Evolutionary conservation across 2,329 filamentous ascomycete species (phyloP).

Genomic region (Bipolaris zeicola): DNA sequence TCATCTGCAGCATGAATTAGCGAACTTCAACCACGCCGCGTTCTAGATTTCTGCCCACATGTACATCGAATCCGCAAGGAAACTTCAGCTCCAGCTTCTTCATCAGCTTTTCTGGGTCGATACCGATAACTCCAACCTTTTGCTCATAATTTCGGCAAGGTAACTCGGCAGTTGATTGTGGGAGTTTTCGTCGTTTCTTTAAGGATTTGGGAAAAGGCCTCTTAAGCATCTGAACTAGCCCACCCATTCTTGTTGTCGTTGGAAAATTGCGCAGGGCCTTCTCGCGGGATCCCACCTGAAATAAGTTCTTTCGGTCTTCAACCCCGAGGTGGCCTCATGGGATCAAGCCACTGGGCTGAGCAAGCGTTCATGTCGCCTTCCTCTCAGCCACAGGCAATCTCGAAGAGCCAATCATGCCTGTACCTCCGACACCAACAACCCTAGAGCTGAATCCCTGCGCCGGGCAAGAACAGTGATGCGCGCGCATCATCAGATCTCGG

Average conservation of each 20-base stretch:
- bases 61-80: neutral
- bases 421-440: neutral
- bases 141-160: neutral
- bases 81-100: constrained; percentile 1
- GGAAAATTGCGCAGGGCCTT: neutral
- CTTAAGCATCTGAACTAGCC: neutral
- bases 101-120: constrained; percentile 7
- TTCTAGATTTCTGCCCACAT: neutral
- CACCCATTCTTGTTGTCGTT: neutral
- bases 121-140: neutral
- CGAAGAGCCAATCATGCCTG: neutral
- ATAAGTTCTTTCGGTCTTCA: neutral
- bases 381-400: neutral
- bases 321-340: neutral
- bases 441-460: neutral
- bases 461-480: neutral
- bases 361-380: neutral
- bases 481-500: neutral
- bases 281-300: neutral
- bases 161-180: too few relatives aligned
- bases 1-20: constrained; percentile 10
- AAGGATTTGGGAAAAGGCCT: neutral
- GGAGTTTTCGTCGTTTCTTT: neutral
- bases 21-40: neutral
- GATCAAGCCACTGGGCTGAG: neutral